Percentiles rank a stretch among this genome's conserved stretches.
Conservation (phyloP, 345 rosid species). For the Kernera saxatilis region DNA sequence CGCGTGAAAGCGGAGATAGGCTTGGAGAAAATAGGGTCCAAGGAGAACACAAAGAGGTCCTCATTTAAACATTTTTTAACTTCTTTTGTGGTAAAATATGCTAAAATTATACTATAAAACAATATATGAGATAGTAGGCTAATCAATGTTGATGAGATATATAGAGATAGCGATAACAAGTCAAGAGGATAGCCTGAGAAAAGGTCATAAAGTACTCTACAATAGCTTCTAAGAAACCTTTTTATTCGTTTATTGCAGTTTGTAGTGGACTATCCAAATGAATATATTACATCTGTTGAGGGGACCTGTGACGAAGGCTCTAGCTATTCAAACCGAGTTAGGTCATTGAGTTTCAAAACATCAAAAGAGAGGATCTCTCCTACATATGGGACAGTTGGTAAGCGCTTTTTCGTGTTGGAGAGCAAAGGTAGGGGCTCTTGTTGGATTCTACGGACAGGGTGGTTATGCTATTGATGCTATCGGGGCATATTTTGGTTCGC, state of each 20-base stretch:
- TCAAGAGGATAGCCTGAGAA: too few species aligned
- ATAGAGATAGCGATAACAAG: too few species aligned
- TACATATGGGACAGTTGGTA: not conserved
- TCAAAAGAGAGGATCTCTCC: not conserved
- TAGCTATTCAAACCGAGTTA: not conserved
- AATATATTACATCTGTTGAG: not conserved
- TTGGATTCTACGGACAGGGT: not conserved
- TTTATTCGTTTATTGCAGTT: not conserved
- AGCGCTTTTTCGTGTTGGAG: not conserved
- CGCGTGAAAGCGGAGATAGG: not conserved
- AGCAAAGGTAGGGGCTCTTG: slow-evolving; percentile 8
- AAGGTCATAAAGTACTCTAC: too few species aligned
- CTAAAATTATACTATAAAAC: too few species aligned
- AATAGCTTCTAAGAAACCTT: not conserved
- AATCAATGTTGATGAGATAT: too few species aligned
- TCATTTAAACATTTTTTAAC: too few species aligned
- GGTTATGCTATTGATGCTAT: not conserved
- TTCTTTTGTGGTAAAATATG: too few species aligned
- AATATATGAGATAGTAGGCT: too few species aligned
- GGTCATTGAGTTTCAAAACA: slow-evolving; percentile 5
- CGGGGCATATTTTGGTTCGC: not conserved
- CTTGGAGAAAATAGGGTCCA: not conserved
- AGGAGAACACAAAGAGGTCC: not conserved
- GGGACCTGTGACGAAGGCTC: not conserved
- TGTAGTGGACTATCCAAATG: slow-evolving; percentile 9